phyloP scores from a whole-genome alignment of 106 monocot genomes.

The Allium fistulosum region DNA sequence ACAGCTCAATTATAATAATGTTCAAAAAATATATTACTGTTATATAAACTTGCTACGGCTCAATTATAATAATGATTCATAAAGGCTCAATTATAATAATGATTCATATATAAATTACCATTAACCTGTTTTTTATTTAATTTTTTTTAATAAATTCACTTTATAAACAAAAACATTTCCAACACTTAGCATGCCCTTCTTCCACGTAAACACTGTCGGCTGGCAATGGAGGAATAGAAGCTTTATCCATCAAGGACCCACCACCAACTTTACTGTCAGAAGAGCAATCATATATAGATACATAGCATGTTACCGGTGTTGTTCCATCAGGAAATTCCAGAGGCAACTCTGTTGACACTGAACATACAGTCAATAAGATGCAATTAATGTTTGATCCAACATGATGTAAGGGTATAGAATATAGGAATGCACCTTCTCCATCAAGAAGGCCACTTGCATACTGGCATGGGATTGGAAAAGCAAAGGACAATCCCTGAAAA shows the following conservation, averaged over 20 bases:
- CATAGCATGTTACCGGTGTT: conserved; percentile 85
- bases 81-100: too few species aligned
- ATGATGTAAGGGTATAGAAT: background rate
- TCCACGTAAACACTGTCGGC: conserved; percentile 86
- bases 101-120: too few species aligned
- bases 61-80: too few species aligned
- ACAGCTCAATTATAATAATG: too few species aligned
- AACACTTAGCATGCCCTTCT: conserved; percentile 87
- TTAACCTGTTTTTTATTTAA: too few species aligned
- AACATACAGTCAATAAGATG: too few species aligned
- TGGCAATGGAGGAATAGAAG: conserved; percentile 72
- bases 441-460: conserved; percentile 58
- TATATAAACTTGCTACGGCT: too few species aligned
- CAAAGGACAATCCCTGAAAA: conserved; percentile 84
- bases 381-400: too few species aligned
- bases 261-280: conserved; percentile 82
- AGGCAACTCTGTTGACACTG: conserved; percentile 69
- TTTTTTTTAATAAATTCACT: too few species aligned
- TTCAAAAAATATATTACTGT: too few species aligned
- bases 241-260: conserved; percentile 77
- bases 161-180: too few species aligned
- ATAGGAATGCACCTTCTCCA: conserved; percentile 54
- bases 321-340: conserved; percentile 98
- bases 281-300: conserved; percentile 79
- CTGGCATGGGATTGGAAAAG: conserved; percentile 86